Conservation (phyloP, 768 basidiomycete genomes). For the Sarcodon sp. region DNA sequence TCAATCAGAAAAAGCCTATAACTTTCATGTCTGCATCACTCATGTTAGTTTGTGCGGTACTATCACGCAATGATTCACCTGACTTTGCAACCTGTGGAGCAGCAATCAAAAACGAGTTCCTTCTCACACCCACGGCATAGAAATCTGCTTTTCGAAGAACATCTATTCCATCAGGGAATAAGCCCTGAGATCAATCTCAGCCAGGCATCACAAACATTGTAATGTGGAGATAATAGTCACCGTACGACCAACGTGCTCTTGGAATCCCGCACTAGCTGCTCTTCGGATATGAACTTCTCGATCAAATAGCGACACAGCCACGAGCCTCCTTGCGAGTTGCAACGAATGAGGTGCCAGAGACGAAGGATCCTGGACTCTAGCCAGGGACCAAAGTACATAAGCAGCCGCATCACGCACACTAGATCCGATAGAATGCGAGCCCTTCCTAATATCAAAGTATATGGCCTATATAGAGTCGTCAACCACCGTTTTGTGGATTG, state of each 20-base stretch:
- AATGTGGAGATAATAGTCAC: constrained; percentile 30
- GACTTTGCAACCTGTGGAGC: constrained; percentile 83
- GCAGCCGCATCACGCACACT: constrained; percentile 91
- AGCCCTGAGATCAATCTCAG: constrained; percentile 32
- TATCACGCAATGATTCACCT: constrained; percentile 18
- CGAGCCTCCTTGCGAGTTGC: constrained; percentile 55
- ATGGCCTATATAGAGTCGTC: constrained; percentile 45
- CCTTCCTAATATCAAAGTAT: constrained; percentile 85
- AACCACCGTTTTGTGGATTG: constrained; percentile 1
- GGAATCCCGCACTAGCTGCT: constrained; percentile 95
- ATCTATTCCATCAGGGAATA: constrained; percentile 92
- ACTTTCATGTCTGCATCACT: constrained; percentile 50
- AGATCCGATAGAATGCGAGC: constrained; percentile 87
- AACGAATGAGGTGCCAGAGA: constrained; percentile 48
- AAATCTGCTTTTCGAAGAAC: constrained; percentile 89
- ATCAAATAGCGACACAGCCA: constrained; percentile 79
- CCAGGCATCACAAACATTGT: neutral
- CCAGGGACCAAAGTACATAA: constrained; percentile 92
- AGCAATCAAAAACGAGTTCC: constrained; percentile 75
- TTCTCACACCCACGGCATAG: constrained; percentile 79
- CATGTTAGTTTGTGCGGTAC: constrained; percentile 4
- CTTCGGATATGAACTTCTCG: constrained; percentile 90
- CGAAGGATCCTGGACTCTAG: constrained; percentile 56
- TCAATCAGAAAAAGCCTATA: constrained; percentile 61
- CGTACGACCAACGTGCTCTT: constrained; percentile 91